Conservation (phyloP, 164 flowering plant species). For the Sextonia rubra region DNA sequence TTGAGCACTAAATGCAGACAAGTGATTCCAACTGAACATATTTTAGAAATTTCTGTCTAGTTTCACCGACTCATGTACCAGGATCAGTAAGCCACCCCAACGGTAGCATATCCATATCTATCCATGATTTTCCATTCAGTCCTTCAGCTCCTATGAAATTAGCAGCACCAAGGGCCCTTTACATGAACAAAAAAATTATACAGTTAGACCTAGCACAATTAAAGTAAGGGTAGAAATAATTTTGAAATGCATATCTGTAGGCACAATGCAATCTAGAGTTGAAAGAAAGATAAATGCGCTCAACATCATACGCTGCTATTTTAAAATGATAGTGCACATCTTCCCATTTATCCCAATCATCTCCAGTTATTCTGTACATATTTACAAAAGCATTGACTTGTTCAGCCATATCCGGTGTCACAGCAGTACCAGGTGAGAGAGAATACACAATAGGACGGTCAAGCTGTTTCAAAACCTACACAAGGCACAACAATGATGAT, state of each 20-base stretch:
- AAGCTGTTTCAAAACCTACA: slow-evolving; percentile 59
- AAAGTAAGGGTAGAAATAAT: not conserved
- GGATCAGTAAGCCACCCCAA: slow-evolving; percentile 84
- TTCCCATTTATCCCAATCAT: slow-evolving; percentile 90
- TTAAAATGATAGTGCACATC: slow-evolving; percentile 76
- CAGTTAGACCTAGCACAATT: not conserved
- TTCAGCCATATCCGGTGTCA: slow-evolving; percentile 73
- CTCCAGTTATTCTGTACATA: slow-evolving; percentile 91
- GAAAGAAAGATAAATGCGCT: not conserved
- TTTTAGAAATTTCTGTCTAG: not conserved
- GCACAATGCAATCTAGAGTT: not conserved
- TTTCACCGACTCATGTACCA: slow-evolving; percentile 31
- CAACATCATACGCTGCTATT: slow-evolving; percentile 49
- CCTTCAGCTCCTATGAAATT: slow-evolving; percentile 66
- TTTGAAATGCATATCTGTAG: not conserved
- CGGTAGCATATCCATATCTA: slow-evolving; percentile 93
- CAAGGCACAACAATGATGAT: not conserved
- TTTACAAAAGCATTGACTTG: slow-evolving; percentile 52
- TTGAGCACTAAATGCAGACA: not conserved
- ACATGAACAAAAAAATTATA: slow-evolving; percentile 1
- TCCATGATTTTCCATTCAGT: slow-evolving; percentile 83
- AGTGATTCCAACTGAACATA: too few relatives aligned
- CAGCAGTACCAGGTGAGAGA: slow-evolving; percentile 86
- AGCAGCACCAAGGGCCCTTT: slow-evolving; percentile 68
- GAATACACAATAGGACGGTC: slow-evolving; percentile 70